phyloP scores from a whole-genome alignment of 441 rosid species.

The Pelargonium citronellum region DNA sequence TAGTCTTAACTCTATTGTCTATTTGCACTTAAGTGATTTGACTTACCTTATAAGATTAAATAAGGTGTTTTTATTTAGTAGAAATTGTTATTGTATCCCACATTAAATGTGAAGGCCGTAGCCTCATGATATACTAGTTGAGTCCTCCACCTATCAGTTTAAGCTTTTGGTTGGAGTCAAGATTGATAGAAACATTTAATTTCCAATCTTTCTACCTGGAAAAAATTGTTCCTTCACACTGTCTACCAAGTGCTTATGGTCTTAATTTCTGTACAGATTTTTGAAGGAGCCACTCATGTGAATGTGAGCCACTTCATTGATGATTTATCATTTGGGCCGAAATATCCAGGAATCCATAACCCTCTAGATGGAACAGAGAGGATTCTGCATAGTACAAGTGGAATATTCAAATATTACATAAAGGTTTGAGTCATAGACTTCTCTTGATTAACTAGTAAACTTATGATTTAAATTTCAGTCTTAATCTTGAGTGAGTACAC shows the following conservation, averaged over 20 bases:
- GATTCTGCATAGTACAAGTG: conserved; percentile 62
- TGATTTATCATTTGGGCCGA: conserved; percentile 87
- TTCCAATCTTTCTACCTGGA: not conserved
- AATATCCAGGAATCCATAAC: conserved; percentile 81
- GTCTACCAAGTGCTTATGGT: not conserved
- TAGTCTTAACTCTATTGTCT: not conserved
- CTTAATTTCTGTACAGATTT: conserved; percentile 46
- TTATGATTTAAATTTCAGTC: not conserved
- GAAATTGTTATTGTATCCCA: no score
- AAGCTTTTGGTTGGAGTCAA: no score
- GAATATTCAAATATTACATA: conserved; percentile 86
- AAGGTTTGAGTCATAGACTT: conserved; percentile 46
- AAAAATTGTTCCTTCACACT: no score
- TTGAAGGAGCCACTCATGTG: conserved; percentile 68
- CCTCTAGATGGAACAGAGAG: conserved; percentile 76
- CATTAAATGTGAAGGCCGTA: no score
- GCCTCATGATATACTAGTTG: no score
- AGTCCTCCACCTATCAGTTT: no score
- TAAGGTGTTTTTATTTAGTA: no score
- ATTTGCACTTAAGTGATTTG: not conserved
- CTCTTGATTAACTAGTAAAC: conserved; percentile 15
- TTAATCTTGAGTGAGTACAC: no score
- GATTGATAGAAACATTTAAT: no score
- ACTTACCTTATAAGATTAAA: not conserved
- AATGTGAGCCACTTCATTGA: conserved; percentile 83